A percentile compares a stretch with the other conserved stretches of the same genome.
These are phyloP conservation scores for Mortierella sp. DNA, from an alignment of 371 early-diverging fungal species.

Conservation along the genomic window DNA sequence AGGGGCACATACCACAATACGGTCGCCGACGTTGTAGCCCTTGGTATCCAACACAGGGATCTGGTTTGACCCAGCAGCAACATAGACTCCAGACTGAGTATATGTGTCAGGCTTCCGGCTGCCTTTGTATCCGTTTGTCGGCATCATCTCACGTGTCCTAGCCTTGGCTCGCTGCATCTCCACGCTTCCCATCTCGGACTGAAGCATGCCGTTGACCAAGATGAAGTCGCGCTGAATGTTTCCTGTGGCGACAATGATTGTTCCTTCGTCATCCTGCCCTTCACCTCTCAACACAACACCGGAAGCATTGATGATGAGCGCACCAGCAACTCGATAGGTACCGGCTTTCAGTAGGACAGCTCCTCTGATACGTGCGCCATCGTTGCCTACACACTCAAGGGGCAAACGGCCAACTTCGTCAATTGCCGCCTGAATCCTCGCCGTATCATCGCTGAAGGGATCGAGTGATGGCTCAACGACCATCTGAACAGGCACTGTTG, in stretches of 20 bases:
- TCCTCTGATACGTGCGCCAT: constrained; percentile 49
- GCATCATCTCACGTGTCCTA: constrained; percentile 48
- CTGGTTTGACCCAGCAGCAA: constrained; percentile 35
- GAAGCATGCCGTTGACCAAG: constrained; percentile 49
- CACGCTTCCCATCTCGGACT: constrained; percentile 44
- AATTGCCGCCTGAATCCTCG: constrained; percentile 44
- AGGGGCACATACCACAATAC: constrained; percentile 40
- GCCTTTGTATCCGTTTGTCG: constrained; percentile 48
- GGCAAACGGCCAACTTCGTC: constrained; percentile 37
- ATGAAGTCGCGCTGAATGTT: constrained; percentile 50
- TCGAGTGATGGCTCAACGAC: constrained; percentile 40
- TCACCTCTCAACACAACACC: constrained; percentile 52
- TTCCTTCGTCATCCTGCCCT: constrained; percentile 47
- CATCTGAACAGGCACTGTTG: constrained; percentile 45
- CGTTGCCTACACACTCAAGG: constrained; percentile 24
- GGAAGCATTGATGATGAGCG: constrained; percentile 47
- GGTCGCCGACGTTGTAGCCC: constrained; percentile 47
- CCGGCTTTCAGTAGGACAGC: constrained; percentile 51
- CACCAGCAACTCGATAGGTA: constrained; percentile 45
- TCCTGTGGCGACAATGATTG: constrained; percentile 47
- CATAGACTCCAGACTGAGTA: constrained; percentile 20
- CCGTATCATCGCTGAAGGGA: constrained; percentile 38
- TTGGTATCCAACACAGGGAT: constrained; percentile 42
- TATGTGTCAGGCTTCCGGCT: constrained; percentile 40
- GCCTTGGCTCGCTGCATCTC: constrained; percentile 45